Evolutionary conservation across 345 rosid genomes (phyloP).

Genomic region (Ceriops tagal): DNA sequence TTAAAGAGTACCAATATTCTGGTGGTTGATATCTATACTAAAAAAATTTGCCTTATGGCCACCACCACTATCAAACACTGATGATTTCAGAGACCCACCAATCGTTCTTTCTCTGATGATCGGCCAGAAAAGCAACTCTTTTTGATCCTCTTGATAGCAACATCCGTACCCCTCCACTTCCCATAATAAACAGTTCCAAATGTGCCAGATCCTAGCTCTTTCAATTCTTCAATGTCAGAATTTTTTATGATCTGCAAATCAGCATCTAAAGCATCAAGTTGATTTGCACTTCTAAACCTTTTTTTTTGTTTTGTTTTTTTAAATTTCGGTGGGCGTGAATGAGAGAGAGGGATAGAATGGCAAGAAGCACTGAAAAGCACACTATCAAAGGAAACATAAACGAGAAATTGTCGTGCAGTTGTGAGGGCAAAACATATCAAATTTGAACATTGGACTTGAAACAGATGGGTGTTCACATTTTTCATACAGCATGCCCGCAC

Average conservation of each 20-base stretch:
- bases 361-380: not conserved
- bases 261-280: conserved; percentile 5
- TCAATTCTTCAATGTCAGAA: conserved; percentile 73
- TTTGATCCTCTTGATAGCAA: conserved; percentile 88
- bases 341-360: not conserved
- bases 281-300: not conserved
- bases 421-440: too few relatives aligned
- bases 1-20: not conserved
- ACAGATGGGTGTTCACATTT: too few relatives aligned
- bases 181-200: conserved; percentile 88
- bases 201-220: conserved; percentile 89
- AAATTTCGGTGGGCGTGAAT: not conserved
- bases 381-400: not conserved
- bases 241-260: conserved; percentile 61
- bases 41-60: not conserved
- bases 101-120: conserved; percentile 73
- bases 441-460: too few relatives aligned
- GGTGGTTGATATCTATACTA: not conserved
- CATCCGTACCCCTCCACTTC: conserved; percentile 97
- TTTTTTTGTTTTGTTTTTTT: not conserved
- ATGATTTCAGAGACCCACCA: conserved; percentile 44
- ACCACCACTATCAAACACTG: not conserved
- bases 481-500: too few relatives aligned
- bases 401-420: too few relatives aligned
- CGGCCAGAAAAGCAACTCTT: conserved; percentile 76